A percentile compares a stretch with the other conserved stretches of the same genome.
Evolutionary conservation across 2,329 filamentous ascomycete genomes (phyloP).

Genomic region (Didymella glomerata): DNA sequence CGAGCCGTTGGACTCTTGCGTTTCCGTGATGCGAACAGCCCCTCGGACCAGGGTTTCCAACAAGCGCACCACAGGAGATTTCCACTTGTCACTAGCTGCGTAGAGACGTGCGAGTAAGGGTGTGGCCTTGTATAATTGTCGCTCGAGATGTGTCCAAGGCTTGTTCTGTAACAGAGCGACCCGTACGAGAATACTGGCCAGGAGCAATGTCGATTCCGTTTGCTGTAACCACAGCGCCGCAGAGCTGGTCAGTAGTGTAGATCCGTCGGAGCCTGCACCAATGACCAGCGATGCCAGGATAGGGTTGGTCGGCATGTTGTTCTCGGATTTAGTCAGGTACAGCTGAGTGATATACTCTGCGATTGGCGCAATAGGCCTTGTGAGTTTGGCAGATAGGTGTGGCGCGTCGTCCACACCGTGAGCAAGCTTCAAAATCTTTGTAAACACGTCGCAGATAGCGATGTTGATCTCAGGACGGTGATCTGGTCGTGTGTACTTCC

Average conservation of each 20-base stretch:
- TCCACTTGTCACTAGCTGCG: slow-evolving; percentile 72
- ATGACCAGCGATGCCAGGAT: slow-evolving; percentile 75
- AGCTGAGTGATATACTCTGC: slow-evolving; percentile 79
- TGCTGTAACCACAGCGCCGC: slow-evolving; percentile 63
- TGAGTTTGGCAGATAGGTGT: slow-evolving; percentile 60
- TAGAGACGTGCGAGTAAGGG: slow-evolving; percentile 80
- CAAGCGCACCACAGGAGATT: slow-evolving; percentile 70
- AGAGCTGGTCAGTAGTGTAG: slow-evolving; percentile 56
- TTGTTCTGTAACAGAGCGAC: slow-evolving; percentile 71
- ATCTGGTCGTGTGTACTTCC: slow-evolving; percentile 77
- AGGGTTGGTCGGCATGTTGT: slow-evolving; percentile 78
- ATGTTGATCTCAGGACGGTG: slow-evolving; percentile 75
- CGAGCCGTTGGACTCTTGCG: slow-evolving; percentile 21
- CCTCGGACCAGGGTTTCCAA: slow-evolving; percentile 77
- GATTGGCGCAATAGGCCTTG: slow-evolving; percentile 72
- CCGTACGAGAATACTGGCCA: slow-evolving; percentile 75
- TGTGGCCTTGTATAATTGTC: slow-evolving; percentile 81
- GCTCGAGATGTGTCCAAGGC: slow-evolving; percentile 73
- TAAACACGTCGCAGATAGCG: slow-evolving; percentile 73
- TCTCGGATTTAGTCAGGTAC: slow-evolving; percentile 75
- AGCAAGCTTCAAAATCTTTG: slow-evolving; percentile 74
- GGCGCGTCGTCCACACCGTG: slow-evolving; percentile 75
- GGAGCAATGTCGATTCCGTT: slow-evolving; percentile 68
- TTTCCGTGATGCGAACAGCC: slow-evolving; percentile 65
- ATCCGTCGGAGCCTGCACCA: slow-evolving; percentile 48